Base-by-base conservation (phyloP, 192 early-diverging fungal species). In the Coemansia asiatica region DNA sequence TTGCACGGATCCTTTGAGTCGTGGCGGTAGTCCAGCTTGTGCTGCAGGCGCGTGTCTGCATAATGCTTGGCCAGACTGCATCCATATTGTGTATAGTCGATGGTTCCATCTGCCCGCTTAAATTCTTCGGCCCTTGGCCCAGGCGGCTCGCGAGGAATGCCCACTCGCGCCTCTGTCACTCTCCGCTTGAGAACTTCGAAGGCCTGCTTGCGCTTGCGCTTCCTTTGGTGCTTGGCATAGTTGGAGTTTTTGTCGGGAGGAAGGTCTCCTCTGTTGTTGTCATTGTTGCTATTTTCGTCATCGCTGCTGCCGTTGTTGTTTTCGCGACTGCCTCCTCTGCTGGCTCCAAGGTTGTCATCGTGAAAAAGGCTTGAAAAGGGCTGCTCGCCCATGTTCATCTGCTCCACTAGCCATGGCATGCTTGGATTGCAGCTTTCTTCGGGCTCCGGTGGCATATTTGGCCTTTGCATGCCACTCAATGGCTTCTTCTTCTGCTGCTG, bases 21-120 rank as follows among this genome's bases (percentile, higher is more conserved):
- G 69, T 83, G 81, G 29, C 81, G 76, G 56, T 71, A 83, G 72
- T 78, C 76, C 22, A 83, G 64, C 31, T 78, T 76, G 58, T 83
- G 59, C 19, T 68, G 46, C 22, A 83, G 71, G 60, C 67, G 74
- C 13, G 74, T 83, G 40, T 83, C 75, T 3, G 76, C 76, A 18
- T 71, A 76, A 58, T 76, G 69, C 69, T 78, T 74, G 13, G 58
- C 31, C 62, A 61, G 38, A 60, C 67, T 61, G 28, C 64, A 53
- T 18, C 57, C 71, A 54, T 68, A 75, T 9, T 59, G 35, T 0
- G 66, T 28, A 47, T 83, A 83, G 68, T 83, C 69, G 8, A 70
- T 44, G 0, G 72, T 78, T 35, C 76, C 81, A 53, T 78, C 72
- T 2, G 61, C n/a, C 10, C 71, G 69, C 54, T 40, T 61, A 35